Evolutionary conservation across 1,139 yeast genomes (phyloP), one percentile per base, ranked within the genome.

Genomic region (Magnusiomyces suaveolens): DNA sequence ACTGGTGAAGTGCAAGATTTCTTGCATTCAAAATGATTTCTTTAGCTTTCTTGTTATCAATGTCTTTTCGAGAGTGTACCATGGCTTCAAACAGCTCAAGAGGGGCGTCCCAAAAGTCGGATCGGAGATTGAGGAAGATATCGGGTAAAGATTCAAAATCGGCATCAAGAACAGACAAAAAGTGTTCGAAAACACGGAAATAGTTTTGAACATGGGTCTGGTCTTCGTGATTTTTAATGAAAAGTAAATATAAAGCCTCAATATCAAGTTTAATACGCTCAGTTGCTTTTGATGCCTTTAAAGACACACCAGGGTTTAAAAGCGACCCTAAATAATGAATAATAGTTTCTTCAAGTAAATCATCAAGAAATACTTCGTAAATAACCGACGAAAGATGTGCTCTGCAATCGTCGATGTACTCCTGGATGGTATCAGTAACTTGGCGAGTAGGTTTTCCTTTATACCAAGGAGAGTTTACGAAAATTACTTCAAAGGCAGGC

Each of bases 351-450:
- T 78, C 81, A 46, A 81, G 68, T 25, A 80, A 65, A 54, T 77
- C 78, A 52, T 79, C 83, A 23, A 76, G 64, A 54, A 80, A 72
- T n/a, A 79, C 73, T 43, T 75, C 80, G 61, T 76, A 78, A 46
- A 81, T 69, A 50, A 76, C 75, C 10, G 74, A 72, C 56, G 79
- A 75, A 71, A 80, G 70, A 48, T 73, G 74, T 41, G 67, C 66
- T 54, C 72, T 69, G 43, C 85, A 76, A 58, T 87, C 96, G 41
- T 75, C 77, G 69, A 85, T 73, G 66, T 85, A 87, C 63, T 87
- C 96, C 41, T 74, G 76, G n/a, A 87, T 74, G 0, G 95, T 87
- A 60, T 83, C 90, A 6, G 80, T 77, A 25, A 84, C 80, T 61
- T 78, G 82, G 79, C 81, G 72, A 74, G 80, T 58, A 68, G 79